A percentile compares a stretch with the other conserved stretches of the same genome.
phyloP scores from a whole-genome alignment of 2,329 filamentous ascomycete species.

The Ceratocystis eucalypticola region DNA sequence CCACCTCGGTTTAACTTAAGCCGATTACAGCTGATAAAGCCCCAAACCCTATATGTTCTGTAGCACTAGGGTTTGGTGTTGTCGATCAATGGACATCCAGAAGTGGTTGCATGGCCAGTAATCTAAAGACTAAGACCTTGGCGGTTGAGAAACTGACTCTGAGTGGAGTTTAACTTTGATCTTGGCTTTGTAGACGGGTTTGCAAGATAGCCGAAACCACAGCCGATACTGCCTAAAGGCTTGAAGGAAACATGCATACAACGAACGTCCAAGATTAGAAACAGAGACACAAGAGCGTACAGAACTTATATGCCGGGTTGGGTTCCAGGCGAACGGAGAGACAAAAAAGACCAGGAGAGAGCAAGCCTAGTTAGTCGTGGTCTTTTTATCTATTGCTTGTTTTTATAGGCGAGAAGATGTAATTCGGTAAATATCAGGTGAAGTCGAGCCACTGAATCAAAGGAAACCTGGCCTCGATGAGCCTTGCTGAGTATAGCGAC shows the following conservation, averaged over 20 bases:
- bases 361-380: no score
- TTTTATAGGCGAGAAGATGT: no score
- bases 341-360: background rate
- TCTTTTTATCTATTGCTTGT: no score
- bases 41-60: background rate
- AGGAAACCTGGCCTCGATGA: no score
- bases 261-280: background rate
- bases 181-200: background rate
- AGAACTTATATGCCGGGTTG: background rate
- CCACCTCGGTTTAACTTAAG: slow-evolving; percentile 9
- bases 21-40: background rate
- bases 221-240: background rate
- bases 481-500: no score
- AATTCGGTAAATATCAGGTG: no score
- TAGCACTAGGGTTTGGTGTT: background rate
- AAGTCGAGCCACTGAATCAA: no score
- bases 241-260: background rate
- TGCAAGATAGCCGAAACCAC: background rate
- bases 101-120: background rate
- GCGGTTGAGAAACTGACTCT: background rate
- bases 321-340: background rate
- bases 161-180: background rate
- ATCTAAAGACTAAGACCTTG: background rate
- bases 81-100: background rate
- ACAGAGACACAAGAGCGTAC: background rate